Conservation (phyloP, 2,329 filamentous ascomycete species). For the Teratosphaeria destructans region DNA sequence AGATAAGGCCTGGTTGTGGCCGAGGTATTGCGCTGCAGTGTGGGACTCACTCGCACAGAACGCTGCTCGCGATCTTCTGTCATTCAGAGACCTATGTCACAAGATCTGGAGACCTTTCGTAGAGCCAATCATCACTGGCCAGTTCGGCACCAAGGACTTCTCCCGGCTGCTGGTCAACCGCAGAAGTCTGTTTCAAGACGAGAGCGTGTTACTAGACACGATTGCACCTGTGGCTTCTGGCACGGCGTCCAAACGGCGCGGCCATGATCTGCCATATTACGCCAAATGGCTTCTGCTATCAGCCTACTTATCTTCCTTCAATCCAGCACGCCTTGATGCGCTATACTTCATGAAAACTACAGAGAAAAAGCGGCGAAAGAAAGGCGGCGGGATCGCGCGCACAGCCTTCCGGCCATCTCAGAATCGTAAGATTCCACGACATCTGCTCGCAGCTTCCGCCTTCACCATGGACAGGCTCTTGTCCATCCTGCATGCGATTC, state of each 20-base stretch:
- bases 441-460: constrained; percentile 64
- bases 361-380: constrained; percentile 40
- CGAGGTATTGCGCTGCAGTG: constrained; percentile 69
- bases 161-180: constrained; percentile 67
- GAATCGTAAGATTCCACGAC: constrained; percentile 63
- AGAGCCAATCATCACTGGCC: constrained; percentile 63
- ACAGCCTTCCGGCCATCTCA: constrained; percentile 23
- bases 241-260: constrained; percentile 11
- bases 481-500: constrained; percentile 62
- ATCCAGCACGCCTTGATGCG: constrained; percentile 61
- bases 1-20: constrained; percentile 62
- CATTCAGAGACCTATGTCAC: constrained; percentile 58
- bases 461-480: constrained; percentile 71
- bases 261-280: constrained; percentile 53
- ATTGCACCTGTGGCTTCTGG: constrained; percentile 33
- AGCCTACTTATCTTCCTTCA: constrained; percentile 74
- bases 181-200: constrained; percentile 60
- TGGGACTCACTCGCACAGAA: constrained; percentile 79
- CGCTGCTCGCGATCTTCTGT: constrained; percentile 67
- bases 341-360: constrained; percentile 59
- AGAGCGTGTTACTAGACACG: constrained; percentile 56
- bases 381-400: constrained; percentile 33
- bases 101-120: constrained; percentile 81
- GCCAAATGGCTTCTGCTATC: constrained; percentile 65
- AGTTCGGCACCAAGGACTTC: constrained; percentile 69